Evolutionary conservation across 768 basidiomycete genomes (phyloP), one percentile per base, ranked within the genome.

Genomic region (Pulveroboletus sp.): DNA sequence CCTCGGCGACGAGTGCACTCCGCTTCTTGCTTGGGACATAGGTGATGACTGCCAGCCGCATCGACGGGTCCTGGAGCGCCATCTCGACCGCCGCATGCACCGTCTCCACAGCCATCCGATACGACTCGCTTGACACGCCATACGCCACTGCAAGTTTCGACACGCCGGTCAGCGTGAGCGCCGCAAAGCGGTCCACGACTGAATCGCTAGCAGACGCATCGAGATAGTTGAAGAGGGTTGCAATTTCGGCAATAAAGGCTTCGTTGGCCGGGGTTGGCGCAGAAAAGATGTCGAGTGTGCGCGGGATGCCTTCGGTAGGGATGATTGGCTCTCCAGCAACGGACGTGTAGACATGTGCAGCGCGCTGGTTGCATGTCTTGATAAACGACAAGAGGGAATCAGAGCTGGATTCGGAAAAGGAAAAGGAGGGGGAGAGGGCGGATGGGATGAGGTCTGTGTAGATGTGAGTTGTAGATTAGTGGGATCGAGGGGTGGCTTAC

Each of bases 131-230:
- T 6, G 70, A 62, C 23, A 60, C 48, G 12, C 83, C 85, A 49
- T 77, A 69, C 7, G 63, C 63, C 13, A 65, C 52, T 23, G 77
- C 77, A 33, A 87, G 65, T 12, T 74, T 67, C 14, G 71, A 58
- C 6, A 90, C 70, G 16, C 73, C 73, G 1, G 72, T 68, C 35
- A 90, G 59, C 50, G 84, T 78, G 41, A 88, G 66, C 7, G 83
- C 84, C 24, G 81, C 84, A 53, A 90, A 90, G 10, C 70, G 62
- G 43, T 77, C 75, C 27, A 75, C n/a, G n/a, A n/a, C 68, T 8
- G 37, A 2, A n/a, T n/a, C n/a, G n/a, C n/a, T n/a, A 4, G 52
- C 49, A 2, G 21, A 13, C 1, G 49, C 4, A 16, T 79, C 72
- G 25, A 82, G 62, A 57, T 84, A 79, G 57, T 81, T 77, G n/a